phyloP scores from a whole-genome alignment of 1,284 basidiomycete genomes.

The Fomitiporia mediterranea region DNA sequence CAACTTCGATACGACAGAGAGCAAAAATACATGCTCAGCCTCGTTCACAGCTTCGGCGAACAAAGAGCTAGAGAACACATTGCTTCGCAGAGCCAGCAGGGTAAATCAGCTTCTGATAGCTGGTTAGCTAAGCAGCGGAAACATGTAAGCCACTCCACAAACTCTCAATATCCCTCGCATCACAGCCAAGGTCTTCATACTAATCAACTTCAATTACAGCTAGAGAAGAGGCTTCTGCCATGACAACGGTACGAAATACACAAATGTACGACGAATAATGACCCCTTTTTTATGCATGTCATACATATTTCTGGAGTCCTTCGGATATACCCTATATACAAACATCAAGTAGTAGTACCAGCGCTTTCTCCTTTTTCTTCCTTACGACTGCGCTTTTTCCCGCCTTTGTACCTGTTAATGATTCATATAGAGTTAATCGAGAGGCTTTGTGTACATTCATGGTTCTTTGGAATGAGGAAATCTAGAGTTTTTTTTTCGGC shows the following conservation, averaged over 20 bases:
- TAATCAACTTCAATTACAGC: slow-evolving; percentile 4
- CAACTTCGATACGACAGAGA: slow-evolving; percentile 66
- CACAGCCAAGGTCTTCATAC: no score
- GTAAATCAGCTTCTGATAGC: slow-evolving; percentile 42
- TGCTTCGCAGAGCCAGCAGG: slow-evolving; percentile 36
- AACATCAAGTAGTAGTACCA: no score
- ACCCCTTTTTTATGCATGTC: slow-evolving; percentile 8
- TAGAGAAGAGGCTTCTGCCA: slow-evolving; percentile 6
- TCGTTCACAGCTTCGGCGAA: slow-evolving; percentile 69
- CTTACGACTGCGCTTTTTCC: no score
- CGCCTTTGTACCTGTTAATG: no score
- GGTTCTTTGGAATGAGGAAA: no score
- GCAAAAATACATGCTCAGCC: slow-evolving; percentile 75
- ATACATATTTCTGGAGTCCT: neutral
- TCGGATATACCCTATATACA: slow-evolving; percentile 15
- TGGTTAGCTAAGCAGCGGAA: slow-evolving; percentile 61
- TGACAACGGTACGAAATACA: neutral
- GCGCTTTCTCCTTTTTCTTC: no score
- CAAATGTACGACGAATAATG: slow-evolving; percentile 16
- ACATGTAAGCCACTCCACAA: slow-evolving; percentile 38
- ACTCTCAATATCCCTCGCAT: no score
- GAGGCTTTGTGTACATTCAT: no score
- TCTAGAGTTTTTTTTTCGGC: no score
- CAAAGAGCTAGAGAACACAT: slow-evolving; percentile 51
- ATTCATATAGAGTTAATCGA: no score